Conservation (phyloP, 2,329 filamentous ascomycete genomes). For the Fusarium abutilonis region DNA sequence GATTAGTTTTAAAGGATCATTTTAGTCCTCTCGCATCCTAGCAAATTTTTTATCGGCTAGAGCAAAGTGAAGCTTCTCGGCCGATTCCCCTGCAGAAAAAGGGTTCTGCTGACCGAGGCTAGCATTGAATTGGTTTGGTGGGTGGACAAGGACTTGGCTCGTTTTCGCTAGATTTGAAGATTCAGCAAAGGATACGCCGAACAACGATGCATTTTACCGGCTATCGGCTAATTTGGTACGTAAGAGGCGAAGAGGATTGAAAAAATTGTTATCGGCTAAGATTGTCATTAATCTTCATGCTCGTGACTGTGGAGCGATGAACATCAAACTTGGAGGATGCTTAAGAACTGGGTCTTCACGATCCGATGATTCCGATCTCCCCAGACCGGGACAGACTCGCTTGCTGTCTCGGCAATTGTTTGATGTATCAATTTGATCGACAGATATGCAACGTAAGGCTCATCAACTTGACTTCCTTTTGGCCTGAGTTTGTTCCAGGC, state of each 20-base stretch:
- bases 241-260: no score
- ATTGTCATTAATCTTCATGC: no score
- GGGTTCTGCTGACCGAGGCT: neutral
- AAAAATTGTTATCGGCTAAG: no score
- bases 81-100: neutral
- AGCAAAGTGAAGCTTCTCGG: neutral
- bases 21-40: slow-evolving; percentile 3
- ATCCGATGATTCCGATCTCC: slow-evolving; percentile 4
- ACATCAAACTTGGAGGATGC: slow-evolving; percentile 9
- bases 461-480: neutral
- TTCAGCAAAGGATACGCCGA: no score
- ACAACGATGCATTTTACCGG: no score
- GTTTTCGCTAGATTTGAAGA: no score
- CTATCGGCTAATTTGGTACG: no score
- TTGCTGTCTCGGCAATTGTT: slow-evolving; percentile 1
- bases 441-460: neutral
- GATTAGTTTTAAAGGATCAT: neutral
- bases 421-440: neutral
- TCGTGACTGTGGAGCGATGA: neutral
- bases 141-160: no score
- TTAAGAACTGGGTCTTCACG: slow-evolving; percentile 19
- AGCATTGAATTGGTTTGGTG: neutral
- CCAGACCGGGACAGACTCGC: neutral
- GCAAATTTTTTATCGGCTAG: neutral
- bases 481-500: neutral